Conservation (phyloP, 192 early-diverging fungal genomes). For the Chytriomyces sp. region DNA sequence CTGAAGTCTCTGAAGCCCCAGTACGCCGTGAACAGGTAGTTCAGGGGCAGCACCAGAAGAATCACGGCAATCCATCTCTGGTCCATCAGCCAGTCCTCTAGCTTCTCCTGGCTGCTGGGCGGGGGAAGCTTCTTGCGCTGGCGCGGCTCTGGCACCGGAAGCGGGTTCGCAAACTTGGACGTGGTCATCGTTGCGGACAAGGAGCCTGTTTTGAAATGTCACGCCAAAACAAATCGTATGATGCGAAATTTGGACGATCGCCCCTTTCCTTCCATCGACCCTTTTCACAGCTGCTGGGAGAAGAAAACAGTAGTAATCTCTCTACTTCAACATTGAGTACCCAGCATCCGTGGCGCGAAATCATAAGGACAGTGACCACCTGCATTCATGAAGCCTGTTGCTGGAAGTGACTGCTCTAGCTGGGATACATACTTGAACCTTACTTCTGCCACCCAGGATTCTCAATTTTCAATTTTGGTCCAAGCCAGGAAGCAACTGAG, state of each 20-base stretch:
- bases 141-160: conserved; percentile 28
- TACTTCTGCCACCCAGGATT: conserved; percentile 95
- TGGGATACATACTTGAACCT: conserved; percentile 86
- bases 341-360: no score
- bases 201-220: no score
- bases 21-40: conserved; percentile 38
- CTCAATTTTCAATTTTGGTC: conserved; percentile 94
- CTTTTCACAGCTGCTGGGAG: no score
- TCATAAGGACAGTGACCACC: no score
- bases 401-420: conserved; percentile 64
- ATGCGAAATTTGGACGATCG: no score
- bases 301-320: no score
- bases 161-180: neutral
- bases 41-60: conserved; percentile 40
- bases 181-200: no score
- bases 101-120: conserved; percentile 14
- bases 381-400: conserved; percentile 67
- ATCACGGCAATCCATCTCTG: conserved; percentile 36
- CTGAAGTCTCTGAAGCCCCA: conserved; percentile 31
- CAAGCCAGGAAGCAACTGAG: conserved; percentile 67
- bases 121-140: conserved; percentile 20
- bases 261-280: no score
- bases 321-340: no score
- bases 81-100: conserved; percentile 34
- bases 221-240: no score